A percentile compares a stretch with the other conserved stretches of the same genome.
These are phyloP conservation scores for Pseudozyma sp. DNA, from an alignment of 1,284 basidiomycete species.

Conservation along the genomic window DNA sequence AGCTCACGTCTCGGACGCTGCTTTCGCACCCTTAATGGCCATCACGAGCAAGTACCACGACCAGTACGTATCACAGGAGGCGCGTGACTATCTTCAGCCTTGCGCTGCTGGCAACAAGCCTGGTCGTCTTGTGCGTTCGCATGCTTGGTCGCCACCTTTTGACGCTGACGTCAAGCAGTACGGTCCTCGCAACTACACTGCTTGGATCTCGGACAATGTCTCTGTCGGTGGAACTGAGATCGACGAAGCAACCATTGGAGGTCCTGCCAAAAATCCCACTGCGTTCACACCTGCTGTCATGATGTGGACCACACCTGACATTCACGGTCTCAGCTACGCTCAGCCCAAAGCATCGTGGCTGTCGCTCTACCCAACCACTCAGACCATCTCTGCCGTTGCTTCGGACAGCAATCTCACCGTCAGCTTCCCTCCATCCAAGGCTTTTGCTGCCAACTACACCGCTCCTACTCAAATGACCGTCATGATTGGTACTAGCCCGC, in stretches of 20 bases:
- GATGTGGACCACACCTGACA: slow-evolving; percentile 28
- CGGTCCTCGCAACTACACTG: slow-evolving; percentile 43
- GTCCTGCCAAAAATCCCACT: slow-evolving; percentile 33
- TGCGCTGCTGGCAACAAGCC: slow-evolving; percentile 11
- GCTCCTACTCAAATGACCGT: slow-evolving; percentile 33
- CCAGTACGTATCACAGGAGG: slow-evolving; percentile 26
- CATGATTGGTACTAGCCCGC: slow-evolving; percentile 20
- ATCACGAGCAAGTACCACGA: slow-evolving; percentile 40
- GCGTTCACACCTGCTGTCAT: slow-evolving; percentile 34
- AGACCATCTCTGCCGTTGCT: slow-evolving; percentile 28
- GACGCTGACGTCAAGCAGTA: slow-evolving; percentile 32
- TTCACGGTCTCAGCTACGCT: slow-evolving; percentile 18
- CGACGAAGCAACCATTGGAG: slow-evolving; percentile 32
- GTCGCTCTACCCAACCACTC: slow-evolving; percentile 35
- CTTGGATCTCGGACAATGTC: slow-evolving; percentile 32
- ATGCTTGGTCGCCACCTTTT: slow-evolving; percentile 37
- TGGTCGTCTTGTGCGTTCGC: slow-evolving; percentile 23
- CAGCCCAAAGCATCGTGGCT: slow-evolving; percentile 32
- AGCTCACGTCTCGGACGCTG: slow-evolving; percentile 26
- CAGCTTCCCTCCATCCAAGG: slow-evolving; percentile 29
- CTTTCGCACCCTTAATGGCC: slow-evolving; percentile 33
- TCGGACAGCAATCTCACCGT: slow-evolving; percentile 32
- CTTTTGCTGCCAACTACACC: slow-evolving; percentile 39
- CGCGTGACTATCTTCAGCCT: slow-evolving; percentile 18
- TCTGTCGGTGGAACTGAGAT: slow-evolving; percentile 40